Conservation (phyloP, 345 rosid species). For the Boechera retrofracta region DNA sequence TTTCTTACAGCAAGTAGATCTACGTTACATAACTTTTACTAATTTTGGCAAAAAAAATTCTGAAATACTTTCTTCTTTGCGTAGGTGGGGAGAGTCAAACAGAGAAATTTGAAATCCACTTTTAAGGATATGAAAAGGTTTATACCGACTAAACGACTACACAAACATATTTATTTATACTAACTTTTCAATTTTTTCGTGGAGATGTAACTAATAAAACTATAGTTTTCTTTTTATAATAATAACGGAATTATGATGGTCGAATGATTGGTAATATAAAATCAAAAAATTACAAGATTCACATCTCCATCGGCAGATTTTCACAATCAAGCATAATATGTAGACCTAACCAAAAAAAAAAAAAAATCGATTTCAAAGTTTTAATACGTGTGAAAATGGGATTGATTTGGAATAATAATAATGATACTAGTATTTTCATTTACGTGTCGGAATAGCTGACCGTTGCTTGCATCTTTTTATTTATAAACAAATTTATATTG, state of each 20-base stretch:
- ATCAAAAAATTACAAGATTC: not conserved
- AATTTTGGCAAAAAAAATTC: not conserved
- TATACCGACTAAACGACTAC: not conserved
- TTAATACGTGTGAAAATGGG: slow-evolving; percentile 24
- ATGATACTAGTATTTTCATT: not conserved
- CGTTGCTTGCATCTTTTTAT: not conserved
- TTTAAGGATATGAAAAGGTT: not conserved
- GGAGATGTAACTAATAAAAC: not conserved
- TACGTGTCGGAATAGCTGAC: slow-evolving; percentile 33
- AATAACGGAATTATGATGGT: not conserved
- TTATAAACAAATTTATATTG: not conserved
- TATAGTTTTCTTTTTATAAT: not conserved
- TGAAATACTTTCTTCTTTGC: not conserved
- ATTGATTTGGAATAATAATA: slow-evolving; percentile 17
- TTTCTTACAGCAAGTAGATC: not conserved
- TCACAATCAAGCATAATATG: not conserved
- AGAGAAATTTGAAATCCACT: not conserved
- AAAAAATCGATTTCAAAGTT: not conserved
- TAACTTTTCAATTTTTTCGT: not conserved
- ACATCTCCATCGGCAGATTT: not conserved
- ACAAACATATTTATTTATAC: not conserved
- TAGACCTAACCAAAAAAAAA: not conserved
- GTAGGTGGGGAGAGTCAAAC: not conserved
- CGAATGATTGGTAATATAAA: slow-evolving; percentile 13
- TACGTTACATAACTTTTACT: not conserved